phyloP scores from a whole-genome alignment of 495 filamentous ascomycete genomes.

The Aspergillus heteromorphus region DNA sequence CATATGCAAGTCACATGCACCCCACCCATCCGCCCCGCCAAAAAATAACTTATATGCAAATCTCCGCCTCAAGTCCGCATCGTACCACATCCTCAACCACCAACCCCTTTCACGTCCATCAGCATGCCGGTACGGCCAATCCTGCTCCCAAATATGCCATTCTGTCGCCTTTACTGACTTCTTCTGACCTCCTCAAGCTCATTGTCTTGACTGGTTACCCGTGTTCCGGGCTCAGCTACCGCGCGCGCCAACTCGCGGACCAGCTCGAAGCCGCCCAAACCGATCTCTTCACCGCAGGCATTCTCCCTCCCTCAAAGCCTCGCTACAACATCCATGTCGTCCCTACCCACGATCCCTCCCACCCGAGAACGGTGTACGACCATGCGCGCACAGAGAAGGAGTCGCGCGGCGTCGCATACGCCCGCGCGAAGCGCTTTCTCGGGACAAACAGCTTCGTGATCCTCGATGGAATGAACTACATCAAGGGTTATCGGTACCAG shows the following conservation, averaged over 20 bases:
- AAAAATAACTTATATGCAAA: neutral
- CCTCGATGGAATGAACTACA: constrained; percentile 89
- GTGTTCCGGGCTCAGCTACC: constrained; percentile 85
- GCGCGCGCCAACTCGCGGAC: constrained; percentile 68
- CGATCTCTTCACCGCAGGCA: constrained; percentile 49
- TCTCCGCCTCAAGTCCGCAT: neutral
- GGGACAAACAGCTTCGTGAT: constrained; percentile 79
- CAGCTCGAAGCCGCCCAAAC: constrained; percentile 37
- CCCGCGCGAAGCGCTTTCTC: constrained; percentile 77
- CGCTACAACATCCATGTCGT: constrained; percentile 55
- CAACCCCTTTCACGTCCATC: neutral
- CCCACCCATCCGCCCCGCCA: neutral
- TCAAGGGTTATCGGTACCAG: constrained; percentile 97
- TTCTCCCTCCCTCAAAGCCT: constrained; percentile 43
- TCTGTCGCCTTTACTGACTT: neutral
- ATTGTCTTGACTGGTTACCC: constrained; percentile 91
- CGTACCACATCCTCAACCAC: neutral
- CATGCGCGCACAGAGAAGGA: constrained; percentile 78
- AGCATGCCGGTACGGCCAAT: constrained; percentile 6
- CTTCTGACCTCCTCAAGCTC: constrained; percentile 50
- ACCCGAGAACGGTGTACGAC: constrained; percentile 45
- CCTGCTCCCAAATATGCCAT: neutral
- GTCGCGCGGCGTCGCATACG: constrained; percentile 79
- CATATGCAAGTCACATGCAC: constrained; percentile 2
- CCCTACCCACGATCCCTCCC: constrained; percentile 44